Base-by-base conservation (phyloP, 1,139 yeast genomes). In the Saccharomyces hybrid region DNA sequence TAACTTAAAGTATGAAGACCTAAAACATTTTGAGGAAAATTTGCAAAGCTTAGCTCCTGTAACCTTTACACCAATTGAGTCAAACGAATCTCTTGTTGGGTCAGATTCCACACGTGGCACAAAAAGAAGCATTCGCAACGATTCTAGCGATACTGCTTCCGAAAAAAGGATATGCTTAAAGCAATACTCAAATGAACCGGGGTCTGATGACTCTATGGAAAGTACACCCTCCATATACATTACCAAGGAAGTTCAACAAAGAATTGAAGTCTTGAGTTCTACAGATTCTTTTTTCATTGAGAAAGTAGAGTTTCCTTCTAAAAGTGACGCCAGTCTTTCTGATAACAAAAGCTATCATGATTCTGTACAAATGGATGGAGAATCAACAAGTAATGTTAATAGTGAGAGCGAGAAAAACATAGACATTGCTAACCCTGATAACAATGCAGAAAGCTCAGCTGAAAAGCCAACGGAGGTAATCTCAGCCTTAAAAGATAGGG, bases 141-240 rank as follows among this genome's bases (percentile, higher is more conserved):
- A 46, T 46, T 27, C 28, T 16, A 14, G 20, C 13, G n/a, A 46
- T n/a, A 38, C 9, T 49, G 11, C 31, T 48, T 31, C 50, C 5
- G 50, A 32, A 31, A 51, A 53, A 34, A 26, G 42, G 26, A 31
- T 30, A 13, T 47, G 50, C 14, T 32, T 23, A 4, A 32, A 23
- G 25, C 28, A 47, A 23, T 27, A n/a, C 31, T 34, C 28, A 11
- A 48, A 49, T 30, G 53, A 28, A 13, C 16, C 46, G 20, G 51
- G 50, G 11, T 51, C 32, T 2, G 48, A 49, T 46, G 38, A 49
- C 23, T 55, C 56, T 1, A 48, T 48, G 26, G 55, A 52, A 50
- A 52, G 48, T 32, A 52, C 56, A 20, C 55, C 57, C 13, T 49
- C 59, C 13, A 27, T 31, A 25, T 55, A 48, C 26, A 49, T 53